Percentiles rank a stretch among this genome's conserved stretches.
Conservation (phyloP, 2,329 filamentous ascomycete species). For the Venturia carpophila region DNA sequence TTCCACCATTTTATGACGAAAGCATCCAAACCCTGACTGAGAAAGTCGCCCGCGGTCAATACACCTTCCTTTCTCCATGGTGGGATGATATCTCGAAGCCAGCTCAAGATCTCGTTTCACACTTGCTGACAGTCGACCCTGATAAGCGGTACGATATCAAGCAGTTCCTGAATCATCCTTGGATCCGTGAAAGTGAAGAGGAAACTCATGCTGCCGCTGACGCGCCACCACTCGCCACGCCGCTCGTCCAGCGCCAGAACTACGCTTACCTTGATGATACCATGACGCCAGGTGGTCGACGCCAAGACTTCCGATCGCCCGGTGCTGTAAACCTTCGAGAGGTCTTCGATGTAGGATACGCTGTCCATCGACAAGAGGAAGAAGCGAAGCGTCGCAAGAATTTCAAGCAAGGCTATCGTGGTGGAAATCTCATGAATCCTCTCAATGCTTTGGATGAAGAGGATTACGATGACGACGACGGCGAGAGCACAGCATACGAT, state of each 20-base stretch:
- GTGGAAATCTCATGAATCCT: slow-evolving; percentile 50
- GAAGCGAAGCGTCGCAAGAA: slow-evolving; percentile 88
- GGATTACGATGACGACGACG: slow-evolving; percentile 54
- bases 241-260: slow-evolving; percentile 42
- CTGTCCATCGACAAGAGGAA: slow-evolving; percentile 92
- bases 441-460: slow-evolving; percentile 59
- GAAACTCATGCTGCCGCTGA: slow-evolving; percentile 59
- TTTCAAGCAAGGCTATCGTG: slow-evolving; percentile 60
- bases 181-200: slow-evolving; percentile 69
- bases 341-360: slow-evolving; percentile 97
- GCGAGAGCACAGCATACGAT: slow-evolving; percentile 51
- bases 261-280: slow-evolving; percentile 47
- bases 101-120: slow-evolving; percentile 87
- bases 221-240: slow-evolving; percentile 64
- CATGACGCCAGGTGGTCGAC: slow-evolving; percentile 50
- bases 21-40: slow-evolving; percentile 95
- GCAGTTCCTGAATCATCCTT: slow-evolving; percentile 90
- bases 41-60: slow-evolving; percentile 94
- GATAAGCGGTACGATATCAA: slow-evolving; percentile 90
- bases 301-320: slow-evolving; percentile 89
- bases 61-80: slow-evolving; percentile 96
- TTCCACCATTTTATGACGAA: slow-evolving; percentile 97
- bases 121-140: slow-evolving; percentile 88
- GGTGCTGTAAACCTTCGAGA: slow-evolving; percentile 92
- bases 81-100: slow-evolving; percentile 98